These are phyloP conservation scores for Areca catechu DNA, from an alignment of 176 grass and related monocot genomes.

Conservation along the genomic window DNA sequence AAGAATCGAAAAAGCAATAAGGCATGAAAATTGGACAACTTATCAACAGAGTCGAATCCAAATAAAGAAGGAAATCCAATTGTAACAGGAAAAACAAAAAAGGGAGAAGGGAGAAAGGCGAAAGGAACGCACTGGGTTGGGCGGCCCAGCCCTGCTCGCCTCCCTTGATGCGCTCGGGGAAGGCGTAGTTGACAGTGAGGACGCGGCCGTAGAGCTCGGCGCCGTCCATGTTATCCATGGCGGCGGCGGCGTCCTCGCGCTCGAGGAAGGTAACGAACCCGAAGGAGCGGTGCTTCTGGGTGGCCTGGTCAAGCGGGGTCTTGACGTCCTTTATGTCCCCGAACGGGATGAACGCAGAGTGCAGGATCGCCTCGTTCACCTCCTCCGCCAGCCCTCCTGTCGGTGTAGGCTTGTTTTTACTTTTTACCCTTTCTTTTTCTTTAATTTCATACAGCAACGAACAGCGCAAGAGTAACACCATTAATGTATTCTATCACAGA, in stretches of 20 bases:
- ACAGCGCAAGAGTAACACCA: neutral
- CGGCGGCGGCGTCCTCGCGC: slow-evolving; percentile 85
- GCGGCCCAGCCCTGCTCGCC: slow-evolving; percentile 97
- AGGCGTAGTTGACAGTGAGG: slow-evolving; percentile 89
- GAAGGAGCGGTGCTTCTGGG: slow-evolving; percentile 98
- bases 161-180: slow-evolving; percentile 97
- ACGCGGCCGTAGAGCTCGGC: slow-evolving; percentile 87
- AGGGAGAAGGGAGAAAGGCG: neutral
- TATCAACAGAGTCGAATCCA: too few relatives aligned
- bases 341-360: slow-evolving; percentile 94
- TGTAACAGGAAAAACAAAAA: too few relatives aligned
- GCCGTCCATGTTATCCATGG: slow-evolving; percentile 99
- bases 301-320: slow-evolving; percentile 91
- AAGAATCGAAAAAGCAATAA: too few relatives aligned
- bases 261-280: slow-evolving; percentile 97
- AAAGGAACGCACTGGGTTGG: slow-evolving; percentile 52
- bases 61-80: too few relatives aligned
- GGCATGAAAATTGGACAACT: too few relatives aligned
- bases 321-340: slow-evolving; percentile 98
- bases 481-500: neutral
- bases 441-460: neutral
- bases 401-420: too few relatives aligned
- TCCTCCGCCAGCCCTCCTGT: slow-evolving; percentile 88
- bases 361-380: slow-evolving; percentile 91
- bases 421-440: too few relatives aligned